These are phyloP conservation scores for Coemansia sp. DNA, from an alignment of 371 early-diverging fungal genomes.

Conservation along the genomic window DNA sequence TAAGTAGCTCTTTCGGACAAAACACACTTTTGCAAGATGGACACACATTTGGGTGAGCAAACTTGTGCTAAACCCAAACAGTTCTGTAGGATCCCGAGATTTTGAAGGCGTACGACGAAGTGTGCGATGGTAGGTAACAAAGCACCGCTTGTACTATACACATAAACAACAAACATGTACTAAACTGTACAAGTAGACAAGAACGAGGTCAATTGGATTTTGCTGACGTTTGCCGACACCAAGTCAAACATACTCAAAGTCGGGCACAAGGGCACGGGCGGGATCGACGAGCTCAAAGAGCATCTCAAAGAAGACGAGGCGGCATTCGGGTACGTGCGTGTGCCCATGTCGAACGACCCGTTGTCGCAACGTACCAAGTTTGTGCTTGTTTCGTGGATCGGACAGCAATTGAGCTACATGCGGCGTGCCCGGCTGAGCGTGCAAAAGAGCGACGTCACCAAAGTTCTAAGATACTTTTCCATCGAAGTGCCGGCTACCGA, in stretches of 20 bases:
- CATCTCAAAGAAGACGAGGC: constrained; percentile 69
- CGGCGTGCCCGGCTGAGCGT: constrained; percentile 80
- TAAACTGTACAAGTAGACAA: constrained; percentile 52
- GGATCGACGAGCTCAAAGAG: constrained; percentile 64
- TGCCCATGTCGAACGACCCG: constrained; percentile 82
- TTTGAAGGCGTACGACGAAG: constrained; percentile 67
- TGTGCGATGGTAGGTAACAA: constrained; percentile 55
- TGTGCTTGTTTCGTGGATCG: constrained; percentile 76
- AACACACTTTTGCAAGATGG: neutral
- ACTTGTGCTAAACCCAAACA: neutral
- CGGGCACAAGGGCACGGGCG: constrained; percentile 60
- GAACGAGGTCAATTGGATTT: constrained; percentile 66
- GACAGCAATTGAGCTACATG: constrained; percentile 79
- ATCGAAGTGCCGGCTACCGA: constrained; percentile 72
- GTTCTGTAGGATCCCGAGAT: constrained; percentile 55
- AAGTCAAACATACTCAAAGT: constrained; percentile 56
- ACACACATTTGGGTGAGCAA: neutral
- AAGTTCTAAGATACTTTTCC: constrained; percentile 64
- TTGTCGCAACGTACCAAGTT: constrained; percentile 71
- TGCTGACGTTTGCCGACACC: constrained; percentile 58
- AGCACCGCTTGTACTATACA: neutral
- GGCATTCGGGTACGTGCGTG: constrained; percentile 76
- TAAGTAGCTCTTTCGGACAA: neutral
- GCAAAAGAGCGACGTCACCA: constrained; percentile 80
- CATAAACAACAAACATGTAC: neutral